These are phyloP conservation scores for Jatropha multifida DNA, from an alignment of 441 rosid genomes.

Conservation along the genomic window DNA sequence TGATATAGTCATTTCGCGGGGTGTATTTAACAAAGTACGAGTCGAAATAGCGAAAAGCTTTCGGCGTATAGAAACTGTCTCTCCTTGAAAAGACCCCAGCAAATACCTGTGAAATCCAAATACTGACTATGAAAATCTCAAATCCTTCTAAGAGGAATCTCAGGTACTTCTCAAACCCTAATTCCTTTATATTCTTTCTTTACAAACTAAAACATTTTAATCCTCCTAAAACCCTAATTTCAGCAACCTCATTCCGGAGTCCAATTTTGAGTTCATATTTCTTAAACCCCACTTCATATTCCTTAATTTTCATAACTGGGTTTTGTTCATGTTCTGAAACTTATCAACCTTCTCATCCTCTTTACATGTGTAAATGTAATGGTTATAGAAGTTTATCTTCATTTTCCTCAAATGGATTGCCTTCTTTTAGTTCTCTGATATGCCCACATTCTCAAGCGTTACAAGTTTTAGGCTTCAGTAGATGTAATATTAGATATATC, in stretches of 20 bases:
- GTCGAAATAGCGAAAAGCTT: neutral
- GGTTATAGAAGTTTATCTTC: neutral
- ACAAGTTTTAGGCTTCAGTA: neutral
- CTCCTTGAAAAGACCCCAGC: neutral
- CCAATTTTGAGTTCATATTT: neutral
- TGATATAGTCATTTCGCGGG: no score
- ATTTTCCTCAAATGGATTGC: slow-evolving; percentile 18
- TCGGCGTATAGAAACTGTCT: slow-evolving; percentile 37
- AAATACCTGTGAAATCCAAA: neutral
- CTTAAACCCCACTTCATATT: neutral
- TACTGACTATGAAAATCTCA: neutral
- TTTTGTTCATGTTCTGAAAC: neutral
- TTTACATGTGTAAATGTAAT: neutral
- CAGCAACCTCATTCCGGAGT: neutral
- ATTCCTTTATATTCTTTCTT: neutral
- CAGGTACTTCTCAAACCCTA: slow-evolving; percentile 1
- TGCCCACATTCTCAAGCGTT: neutral
- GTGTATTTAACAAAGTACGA: neutral
- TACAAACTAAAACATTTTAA: neutral
- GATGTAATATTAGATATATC: neutral
- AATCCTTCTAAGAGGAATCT: neutral
- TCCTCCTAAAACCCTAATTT: slow-evolving; percentile 3
- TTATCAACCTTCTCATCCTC: neutral
- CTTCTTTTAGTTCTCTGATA: slow-evolving; percentile 10
- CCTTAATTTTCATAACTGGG: neutral